These are phyloP conservation scores for Clavariopsis aquatica DNA, from an alignment of 495 filamentous ascomycete species.

Conservation along the genomic window DNA sequence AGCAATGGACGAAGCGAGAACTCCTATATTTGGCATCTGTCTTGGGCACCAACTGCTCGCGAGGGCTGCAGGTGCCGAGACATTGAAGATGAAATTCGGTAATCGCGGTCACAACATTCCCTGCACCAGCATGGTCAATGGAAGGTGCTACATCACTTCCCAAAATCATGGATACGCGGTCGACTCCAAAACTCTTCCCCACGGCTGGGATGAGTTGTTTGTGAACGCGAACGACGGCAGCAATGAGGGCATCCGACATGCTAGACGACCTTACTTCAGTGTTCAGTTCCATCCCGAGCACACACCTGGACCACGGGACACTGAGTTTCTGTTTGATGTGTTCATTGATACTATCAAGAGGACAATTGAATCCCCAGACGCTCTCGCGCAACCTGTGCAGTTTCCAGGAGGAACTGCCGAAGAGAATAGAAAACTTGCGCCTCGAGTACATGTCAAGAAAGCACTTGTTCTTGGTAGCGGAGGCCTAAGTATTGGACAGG, in stretches of 20 bases:
- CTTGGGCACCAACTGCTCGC: conserved; percentile 93
- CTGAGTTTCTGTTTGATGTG: conserved; percentile 94
- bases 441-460: conserved; percentile 85
- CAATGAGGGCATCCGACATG: conserved; percentile 94
- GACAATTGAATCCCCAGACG: conserved; percentile 59
- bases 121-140: conserved; percentile 89
- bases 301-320: conserved; percentile 93
- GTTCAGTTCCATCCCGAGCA: conserved; percentile 99
- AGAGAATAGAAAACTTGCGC: conserved; percentile 73
- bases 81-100: conserved; percentile 96
- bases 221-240: conserved; percentile 97
- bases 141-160: conserved; percentile 96
- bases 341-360: conserved; percentile 83
- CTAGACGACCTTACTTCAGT: conserved; percentile 86
- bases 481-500: conserved; percentile 93
- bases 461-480: conserved; percentile 91
- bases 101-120: conserved; percentile 99
- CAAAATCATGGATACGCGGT: conserved; percentile 98
- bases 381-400: conserved; percentile 67
- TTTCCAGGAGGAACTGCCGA: conserved; percentile 82
- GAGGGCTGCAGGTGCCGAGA: conserved; percentile 83
- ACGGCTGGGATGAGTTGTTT: conserved; percentile 87
- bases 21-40: conserved; percentile 95
- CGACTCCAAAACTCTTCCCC: conserved; percentile 70
- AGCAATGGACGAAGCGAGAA: conserved; percentile 70